Conservation (phyloP, 139 green algal species). For the Microglena sp. region DNA sequence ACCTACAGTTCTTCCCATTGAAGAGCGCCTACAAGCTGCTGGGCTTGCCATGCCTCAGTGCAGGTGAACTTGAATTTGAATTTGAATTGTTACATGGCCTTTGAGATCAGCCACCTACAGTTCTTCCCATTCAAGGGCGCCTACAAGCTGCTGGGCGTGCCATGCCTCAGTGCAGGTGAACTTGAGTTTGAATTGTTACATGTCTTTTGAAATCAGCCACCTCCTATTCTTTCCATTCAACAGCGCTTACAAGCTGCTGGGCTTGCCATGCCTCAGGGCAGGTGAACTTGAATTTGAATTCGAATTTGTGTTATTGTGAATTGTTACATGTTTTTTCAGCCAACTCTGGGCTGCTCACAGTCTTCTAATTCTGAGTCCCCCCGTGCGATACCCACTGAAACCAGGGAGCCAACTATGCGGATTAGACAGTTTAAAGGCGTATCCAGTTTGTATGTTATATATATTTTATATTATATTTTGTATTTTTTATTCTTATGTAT, state of each 20-base stretch:
- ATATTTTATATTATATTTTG: too few relatives aligned
- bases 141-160: not conserved
- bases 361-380: too few relatives aligned
- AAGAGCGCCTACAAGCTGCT: not conserved
- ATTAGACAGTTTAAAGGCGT: too few relatives aligned
- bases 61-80: not conserved
- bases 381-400: too few relatives aligned
- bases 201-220: not conserved
- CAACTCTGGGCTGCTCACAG: too few relatives aligned
- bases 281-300: not conserved
- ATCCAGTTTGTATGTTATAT: too few relatives aligned
- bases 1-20: not conserved
- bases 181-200: too few relatives aligned
- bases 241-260: not conserved
- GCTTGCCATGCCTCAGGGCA: not conserved
- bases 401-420: too few relatives aligned
- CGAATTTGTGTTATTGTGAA: too few relatives aligned
- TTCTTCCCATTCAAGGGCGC: not conserved
- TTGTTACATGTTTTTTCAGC: too few relatives aligned
- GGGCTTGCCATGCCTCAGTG: not conserved
- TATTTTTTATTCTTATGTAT: too few relatives aligned
- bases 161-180: not conserved
- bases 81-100: not conserved
- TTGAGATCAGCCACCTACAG: not conserved
- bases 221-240: not conserved